Evolutionary conservation across 257 asterid species (phyloP).

Genomic region (Euphrasia confusa): DNA sequence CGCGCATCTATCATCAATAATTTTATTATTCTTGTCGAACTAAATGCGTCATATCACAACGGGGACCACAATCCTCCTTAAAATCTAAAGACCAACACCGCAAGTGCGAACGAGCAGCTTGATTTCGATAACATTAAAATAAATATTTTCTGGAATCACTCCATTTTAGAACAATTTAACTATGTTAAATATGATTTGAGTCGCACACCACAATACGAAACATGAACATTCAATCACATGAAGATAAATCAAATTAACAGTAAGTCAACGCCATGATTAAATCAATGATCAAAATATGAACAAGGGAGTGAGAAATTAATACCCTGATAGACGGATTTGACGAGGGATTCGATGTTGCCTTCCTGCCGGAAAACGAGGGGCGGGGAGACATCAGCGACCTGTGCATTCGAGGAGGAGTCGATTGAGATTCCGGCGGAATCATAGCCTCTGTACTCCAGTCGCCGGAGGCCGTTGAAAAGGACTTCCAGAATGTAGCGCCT

Average conservation of each 20-base stretch:
- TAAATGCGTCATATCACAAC: no score
- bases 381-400: conserved; percentile 24
- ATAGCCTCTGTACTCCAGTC: conserved; percentile 97
- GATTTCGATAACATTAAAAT: background rate
- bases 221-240: no score
- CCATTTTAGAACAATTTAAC: no score
- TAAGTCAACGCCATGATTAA: no score
- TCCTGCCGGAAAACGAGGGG: conserved; percentile 73
- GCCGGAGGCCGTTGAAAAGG: conserved; percentile 76
- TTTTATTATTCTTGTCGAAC: no score
- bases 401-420: conserved; percentile 28
- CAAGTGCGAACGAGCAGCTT: background rate
- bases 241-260: no score
- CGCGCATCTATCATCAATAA: no score
- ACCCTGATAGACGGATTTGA: conserved; percentile 81
- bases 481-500: conserved; percentile 77
- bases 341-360: conserved; percentile 82
- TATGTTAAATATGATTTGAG: no score
- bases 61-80: no score
- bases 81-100: no score
- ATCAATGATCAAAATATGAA: no score
- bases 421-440: conserved; percentile 90
- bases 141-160: background rate
- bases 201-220: no score
- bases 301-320: background rate